Evolutionary conservation across 352 stramenopile species (phyloP).

Genomic region (Phytopythium boreale): DNA sequence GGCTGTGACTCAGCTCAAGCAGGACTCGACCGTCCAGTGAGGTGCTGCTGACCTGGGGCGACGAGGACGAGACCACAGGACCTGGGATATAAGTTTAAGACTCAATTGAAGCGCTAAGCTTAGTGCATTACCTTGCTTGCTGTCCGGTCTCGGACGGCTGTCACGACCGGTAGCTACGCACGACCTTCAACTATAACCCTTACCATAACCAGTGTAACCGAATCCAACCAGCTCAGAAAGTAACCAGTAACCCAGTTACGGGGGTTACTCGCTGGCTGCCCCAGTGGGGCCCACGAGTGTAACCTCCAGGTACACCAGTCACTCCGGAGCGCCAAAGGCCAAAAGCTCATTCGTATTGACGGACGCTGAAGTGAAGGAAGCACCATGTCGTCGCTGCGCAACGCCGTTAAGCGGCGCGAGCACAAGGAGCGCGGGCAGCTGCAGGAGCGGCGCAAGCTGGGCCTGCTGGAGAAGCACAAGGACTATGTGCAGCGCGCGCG

Average conservation of each 20-base stretch:
- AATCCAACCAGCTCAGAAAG: too few relatives aligned
- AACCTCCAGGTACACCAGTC: neutral
- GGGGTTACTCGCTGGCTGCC: neutral
- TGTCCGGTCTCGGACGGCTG: too few relatives aligned
- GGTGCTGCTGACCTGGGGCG: too few relatives aligned
- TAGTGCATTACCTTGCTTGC: too few relatives aligned
- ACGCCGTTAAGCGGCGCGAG: constrained; percentile 97
- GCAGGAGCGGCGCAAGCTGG: constrained; percentile 87
- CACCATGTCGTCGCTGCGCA: constrained; percentile 88
- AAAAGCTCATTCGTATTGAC: neutral
- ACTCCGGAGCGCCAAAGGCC: neutral
- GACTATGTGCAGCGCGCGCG: constrained; percentile 96
- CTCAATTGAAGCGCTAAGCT: too few relatives aligned
- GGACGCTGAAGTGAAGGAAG: neutral
- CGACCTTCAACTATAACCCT: too few relatives aligned
- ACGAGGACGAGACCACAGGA: too few relatives aligned
- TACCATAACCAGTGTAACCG: too few relatives aligned
- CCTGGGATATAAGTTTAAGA: too few relatives aligned
- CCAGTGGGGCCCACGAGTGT: neutral
- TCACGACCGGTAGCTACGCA: too few relatives aligned
- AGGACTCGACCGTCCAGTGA: neutral
- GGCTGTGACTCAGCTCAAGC: neutral
- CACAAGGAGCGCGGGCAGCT: constrained; percentile 99
- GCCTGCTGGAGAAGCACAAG: constrained; percentile 98
- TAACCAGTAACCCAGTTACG: neutral